phyloP scores from a whole-genome alignment of 306 rosid genomes.

The Prunus davidiana region DNA sequence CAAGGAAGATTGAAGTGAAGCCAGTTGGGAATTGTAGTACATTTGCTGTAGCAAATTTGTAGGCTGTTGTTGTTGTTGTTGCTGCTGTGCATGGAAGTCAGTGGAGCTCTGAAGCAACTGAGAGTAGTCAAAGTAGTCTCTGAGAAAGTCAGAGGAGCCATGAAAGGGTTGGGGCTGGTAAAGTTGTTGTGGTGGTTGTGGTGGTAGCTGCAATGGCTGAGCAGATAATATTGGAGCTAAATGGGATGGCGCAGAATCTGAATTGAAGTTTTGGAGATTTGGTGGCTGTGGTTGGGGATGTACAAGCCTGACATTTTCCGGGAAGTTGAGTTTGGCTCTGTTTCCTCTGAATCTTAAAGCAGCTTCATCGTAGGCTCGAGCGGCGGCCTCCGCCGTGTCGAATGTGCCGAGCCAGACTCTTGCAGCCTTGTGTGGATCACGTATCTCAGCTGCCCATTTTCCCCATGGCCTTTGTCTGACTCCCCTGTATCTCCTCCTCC shows the following conservation, averaged over 20 bases:
- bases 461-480: constrained; percentile 99
- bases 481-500: constrained; percentile 77
- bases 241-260: background rate
- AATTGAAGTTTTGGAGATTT: background rate
- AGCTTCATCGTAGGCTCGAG: constrained; percentile 90
- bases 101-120: constrained; percentile 61
- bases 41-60: constrained; percentile 53
- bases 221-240: background rate
- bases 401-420: constrained; percentile 98
- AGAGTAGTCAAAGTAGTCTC: constrained; percentile 67
- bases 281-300: constrained; percentile 15
- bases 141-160: constrained; percentile 27
- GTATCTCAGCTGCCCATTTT: constrained; percentile 97
- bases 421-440: constrained; percentile 93
- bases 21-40: constrained; percentile 52
- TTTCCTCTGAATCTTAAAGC: constrained; percentile 89
- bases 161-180: constrained; percentile 16
- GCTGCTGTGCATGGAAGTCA: constrained; percentile 41
- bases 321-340: constrained; percentile 94
- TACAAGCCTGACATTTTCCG: constrained; percentile 62
- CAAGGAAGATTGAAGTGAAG: constrained; percentile 40
- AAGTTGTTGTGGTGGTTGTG: constrained; percentile 20
- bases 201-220: constrained; percentile 14
- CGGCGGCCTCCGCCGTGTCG: constrained; percentile 95
- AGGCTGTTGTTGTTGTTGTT: constrained; percentile 14